Evolutionary conservation across 257 asterid species (phyloP).

Genomic region (Solanum arcanum): DNA sequence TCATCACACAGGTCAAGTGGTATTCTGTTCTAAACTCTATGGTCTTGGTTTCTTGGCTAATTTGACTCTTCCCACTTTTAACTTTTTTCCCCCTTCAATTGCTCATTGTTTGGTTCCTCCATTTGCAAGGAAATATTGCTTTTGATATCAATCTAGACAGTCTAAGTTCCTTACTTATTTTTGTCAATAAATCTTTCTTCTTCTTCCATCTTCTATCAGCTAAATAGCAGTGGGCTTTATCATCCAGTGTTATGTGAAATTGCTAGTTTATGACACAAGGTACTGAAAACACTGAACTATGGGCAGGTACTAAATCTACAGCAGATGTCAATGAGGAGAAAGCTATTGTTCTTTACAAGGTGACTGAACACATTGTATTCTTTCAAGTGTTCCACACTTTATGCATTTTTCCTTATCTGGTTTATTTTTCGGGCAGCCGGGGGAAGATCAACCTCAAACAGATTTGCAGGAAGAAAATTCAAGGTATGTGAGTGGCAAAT

Average conservation of each 20-base stretch:
- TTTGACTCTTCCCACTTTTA: background rate
- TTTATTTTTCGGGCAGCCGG: constrained; percentile 52
- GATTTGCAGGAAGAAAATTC: constrained; percentile 48
- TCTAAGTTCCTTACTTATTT: background rate
- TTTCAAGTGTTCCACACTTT: background rate
- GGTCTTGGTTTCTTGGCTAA: background rate
- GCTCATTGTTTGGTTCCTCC: background rate
- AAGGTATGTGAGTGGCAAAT: constrained; percentile 36
- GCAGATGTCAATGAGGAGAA: constrained; percentile 51
- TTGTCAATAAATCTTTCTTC: background rate
- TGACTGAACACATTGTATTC: constrained; percentile 18
- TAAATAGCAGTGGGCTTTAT: background rate
- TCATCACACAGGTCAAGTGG: background rate
- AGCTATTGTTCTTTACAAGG: constrained; percentile 84
- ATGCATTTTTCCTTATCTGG: background rate
- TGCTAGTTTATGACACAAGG: constrained; percentile 7
- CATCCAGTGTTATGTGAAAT: background rate
- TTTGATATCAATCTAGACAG: background rate
- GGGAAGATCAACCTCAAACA: constrained; percentile 35
- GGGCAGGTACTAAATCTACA: constrained; percentile 46
- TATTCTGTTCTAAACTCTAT: background rate
- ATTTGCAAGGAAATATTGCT: background rate
- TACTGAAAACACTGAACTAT: background rate
- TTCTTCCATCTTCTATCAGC: background rate
- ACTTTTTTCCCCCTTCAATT: background rate